Evolutionary conservation across 495 filamentous ascomycete genomes (phyloP).

Genomic region (Aspergillus mulundensis): DNA sequence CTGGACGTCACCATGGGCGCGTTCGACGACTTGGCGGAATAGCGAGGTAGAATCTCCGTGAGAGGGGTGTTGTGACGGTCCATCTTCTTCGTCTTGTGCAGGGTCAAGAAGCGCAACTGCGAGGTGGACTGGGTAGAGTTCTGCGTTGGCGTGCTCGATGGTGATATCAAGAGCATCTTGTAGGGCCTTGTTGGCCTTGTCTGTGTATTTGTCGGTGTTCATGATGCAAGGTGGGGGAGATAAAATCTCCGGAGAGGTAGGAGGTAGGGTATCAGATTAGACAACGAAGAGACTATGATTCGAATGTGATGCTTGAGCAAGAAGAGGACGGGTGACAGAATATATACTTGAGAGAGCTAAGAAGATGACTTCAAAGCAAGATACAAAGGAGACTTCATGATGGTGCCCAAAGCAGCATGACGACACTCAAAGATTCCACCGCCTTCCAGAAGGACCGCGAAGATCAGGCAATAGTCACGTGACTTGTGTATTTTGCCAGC

Average conservation of each 20-base stretch:
- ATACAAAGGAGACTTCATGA: conserved; percentile 24
- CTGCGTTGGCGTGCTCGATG: conserved; percentile 82
- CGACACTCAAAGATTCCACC: conserved; percentile 35
- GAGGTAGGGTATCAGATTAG: background rate
- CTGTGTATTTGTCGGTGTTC: conserved; percentile 71
- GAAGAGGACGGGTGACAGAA: background rate
- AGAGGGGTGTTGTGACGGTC: conserved; percentile 56
- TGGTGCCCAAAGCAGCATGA: conserved; percentile 25
- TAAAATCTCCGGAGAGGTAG: conserved; percentile 5
- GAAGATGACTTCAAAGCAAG: background rate
- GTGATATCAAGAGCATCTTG: conserved; percentile 79
- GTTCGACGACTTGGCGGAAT: conserved; percentile 90
- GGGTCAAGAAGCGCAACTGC: conserved; percentile 87
- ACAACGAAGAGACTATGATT: background rate
- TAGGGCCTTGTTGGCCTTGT: conserved; percentile 82
- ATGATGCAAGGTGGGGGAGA: conserved; percentile 24
- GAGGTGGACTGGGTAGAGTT: conserved; percentile 83
- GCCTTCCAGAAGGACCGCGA: conserved; percentile 37
- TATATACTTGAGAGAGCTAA: conserved; percentile 4
- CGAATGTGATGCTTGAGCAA: background rate
- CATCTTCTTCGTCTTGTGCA: conserved; percentile 70
- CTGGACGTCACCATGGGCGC: conserved; percentile 88
- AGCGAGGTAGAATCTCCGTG: conserved; percentile 59
- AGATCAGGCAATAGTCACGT: background rate
- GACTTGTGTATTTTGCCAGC: background rate